Evolutionary conservation across 257 asterid species (phyloP).

Genomic region (Coffea canephora): DNA sequence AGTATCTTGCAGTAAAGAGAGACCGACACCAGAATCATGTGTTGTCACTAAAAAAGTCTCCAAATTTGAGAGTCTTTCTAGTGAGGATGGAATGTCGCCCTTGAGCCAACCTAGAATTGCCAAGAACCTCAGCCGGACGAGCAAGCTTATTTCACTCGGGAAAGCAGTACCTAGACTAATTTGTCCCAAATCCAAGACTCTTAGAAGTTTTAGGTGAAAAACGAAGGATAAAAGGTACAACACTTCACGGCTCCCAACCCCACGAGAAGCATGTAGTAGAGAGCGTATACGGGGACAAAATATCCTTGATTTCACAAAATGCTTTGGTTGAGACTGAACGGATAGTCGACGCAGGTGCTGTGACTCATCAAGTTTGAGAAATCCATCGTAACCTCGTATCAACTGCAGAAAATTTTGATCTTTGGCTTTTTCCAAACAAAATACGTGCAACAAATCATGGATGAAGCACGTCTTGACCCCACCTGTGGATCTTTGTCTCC

Average conservation of each 20-base stretch:
- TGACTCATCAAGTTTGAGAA: neutral
- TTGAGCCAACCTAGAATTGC: neutral
- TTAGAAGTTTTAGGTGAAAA: neutral
- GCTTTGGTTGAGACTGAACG: neutral
- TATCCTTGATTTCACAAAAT: neutral
- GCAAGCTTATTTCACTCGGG: neutral
- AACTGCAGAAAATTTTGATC: neutral
- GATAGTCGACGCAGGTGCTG: neutral
- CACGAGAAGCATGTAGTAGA: neutral
- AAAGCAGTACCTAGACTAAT: neutral
- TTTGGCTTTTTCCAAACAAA: neutral
- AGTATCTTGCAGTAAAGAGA: neutral
- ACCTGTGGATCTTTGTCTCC: neutral
- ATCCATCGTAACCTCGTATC: too few species aligned
- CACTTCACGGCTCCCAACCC: fast-evolving
- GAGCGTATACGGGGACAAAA: neutral
- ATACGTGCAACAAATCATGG: neutral
- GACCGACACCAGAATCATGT: neutral
- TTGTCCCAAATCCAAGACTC: neutral
- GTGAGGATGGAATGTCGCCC: neutral
- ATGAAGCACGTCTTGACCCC: neutral
- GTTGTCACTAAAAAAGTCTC: neutral
- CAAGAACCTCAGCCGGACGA: neutral
- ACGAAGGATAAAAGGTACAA: neutral
- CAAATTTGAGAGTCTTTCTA: neutral